phyloP scores from a whole-genome alignment of 2,329 filamentous ascomycete genomes.

The Cadophora luteo-olivacea region DNA sequence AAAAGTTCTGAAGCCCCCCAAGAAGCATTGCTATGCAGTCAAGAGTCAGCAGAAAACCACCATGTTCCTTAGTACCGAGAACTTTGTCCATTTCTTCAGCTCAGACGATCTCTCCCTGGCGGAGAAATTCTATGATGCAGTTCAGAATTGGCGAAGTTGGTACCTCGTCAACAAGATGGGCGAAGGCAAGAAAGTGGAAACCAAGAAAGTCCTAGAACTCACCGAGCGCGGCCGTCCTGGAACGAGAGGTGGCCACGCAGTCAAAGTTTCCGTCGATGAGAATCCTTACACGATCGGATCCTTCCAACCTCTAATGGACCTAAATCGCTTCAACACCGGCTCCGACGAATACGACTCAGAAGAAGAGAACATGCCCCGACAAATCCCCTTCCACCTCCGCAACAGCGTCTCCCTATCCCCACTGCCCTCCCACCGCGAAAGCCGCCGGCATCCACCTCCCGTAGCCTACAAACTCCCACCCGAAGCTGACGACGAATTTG shows the following conservation, averaged over 20 bases:
- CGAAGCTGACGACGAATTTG: slow-evolving; percentile 48
- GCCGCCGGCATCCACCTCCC: slow-evolving; percentile 37
- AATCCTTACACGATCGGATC: slow-evolving; percentile 68
- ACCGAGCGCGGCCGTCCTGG: slow-evolving; percentile 28
- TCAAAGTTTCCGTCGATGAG: slow-evolving; percentile 53
- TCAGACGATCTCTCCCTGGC: slow-evolving; percentile 75
- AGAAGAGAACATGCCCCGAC: slow-evolving; percentile 39
- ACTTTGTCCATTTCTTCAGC: slow-evolving; percentile 92
- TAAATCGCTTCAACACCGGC: slow-evolving; percentile 56
- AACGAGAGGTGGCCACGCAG: slow-evolving; percentile 41
- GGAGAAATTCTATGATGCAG: slow-evolving; percentile 69
- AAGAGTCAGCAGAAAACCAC: slow-evolving; percentile 91
- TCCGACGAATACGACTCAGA: slow-evolving; percentile 36
- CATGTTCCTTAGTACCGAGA: slow-evolving; percentile 81
- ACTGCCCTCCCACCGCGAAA: slow-evolving; percentile 25
- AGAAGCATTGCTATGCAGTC: slow-evolving; percentile 83
- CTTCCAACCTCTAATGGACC: slow-evolving; percentile 72
- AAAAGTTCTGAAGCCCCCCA: slow-evolving; percentile 80
- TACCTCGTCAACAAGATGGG: slow-evolving; percentile 78
- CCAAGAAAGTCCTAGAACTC: slow-evolving; percentile 35
- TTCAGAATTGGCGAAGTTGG: slow-evolving; percentile 91
- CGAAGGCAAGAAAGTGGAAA: slow-evolving; percentile 43
- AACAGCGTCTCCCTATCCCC: slow-evolving; percentile 34
- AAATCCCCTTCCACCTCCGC: slow-evolving; percentile 43
- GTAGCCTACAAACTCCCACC: slow-evolving; percentile 37